These are phyloP conservation scores for Orbilia oligospora DNA, from an alignment of 2,329 filamentous ascomycete genomes.

Conservation along the genomic window DNA sequence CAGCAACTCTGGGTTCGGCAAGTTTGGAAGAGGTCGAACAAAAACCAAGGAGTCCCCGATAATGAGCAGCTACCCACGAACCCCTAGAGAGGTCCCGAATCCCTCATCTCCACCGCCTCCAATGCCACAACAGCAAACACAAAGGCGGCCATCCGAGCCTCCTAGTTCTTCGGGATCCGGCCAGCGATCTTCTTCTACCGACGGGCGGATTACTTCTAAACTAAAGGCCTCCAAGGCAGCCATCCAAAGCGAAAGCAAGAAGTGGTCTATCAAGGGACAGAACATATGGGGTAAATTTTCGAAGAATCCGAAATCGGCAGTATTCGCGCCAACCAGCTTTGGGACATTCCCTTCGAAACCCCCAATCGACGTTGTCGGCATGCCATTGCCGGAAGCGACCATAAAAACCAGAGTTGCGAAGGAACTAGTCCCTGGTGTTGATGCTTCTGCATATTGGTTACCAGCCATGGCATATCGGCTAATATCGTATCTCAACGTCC, in stretches of 20 bases:
- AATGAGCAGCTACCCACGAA: conserved; percentile 18
- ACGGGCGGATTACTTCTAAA: conserved; percentile 55
- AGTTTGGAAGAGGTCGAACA: conserved; percentile 53
- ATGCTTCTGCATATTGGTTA: conserved; percentile 64
- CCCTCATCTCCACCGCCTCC: conserved; percentile 46
- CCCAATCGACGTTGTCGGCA: conserved; percentile 63
- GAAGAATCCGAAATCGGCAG: conserved; percentile 59
- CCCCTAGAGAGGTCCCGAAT: conserved; percentile 33
- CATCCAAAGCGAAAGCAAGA: conserved; percentile 42
- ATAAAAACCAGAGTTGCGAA: conserved; percentile 63
- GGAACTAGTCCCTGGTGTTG: conserved; percentile 62
- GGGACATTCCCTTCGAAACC: conserved; percentile 53
- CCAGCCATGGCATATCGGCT: conserved; percentile 64
- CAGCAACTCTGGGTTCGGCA: conserved; percentile 43
- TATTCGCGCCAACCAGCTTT: conserved; percentile 46
- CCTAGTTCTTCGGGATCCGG: conserved; percentile 41
- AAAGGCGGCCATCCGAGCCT: conserved; percentile 46
- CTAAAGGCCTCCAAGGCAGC: conserved; percentile 57
- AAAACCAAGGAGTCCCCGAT: conserved; percentile 55
- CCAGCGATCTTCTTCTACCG: conserved; percentile 50
- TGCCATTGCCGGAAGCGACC: conserved; percentile 63
- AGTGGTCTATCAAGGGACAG: conserved; percentile 50
- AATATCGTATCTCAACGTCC: conserved; percentile 64
- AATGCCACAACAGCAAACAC: conserved; percentile 27
- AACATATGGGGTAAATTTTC: conserved; percentile 58